Percentiles rank a stretch among this genome's conserved stretches.
Evolutionary conservation across 306 rosid species (phyloP).

Genomic region (Pyrus bretschneideri): DNA sequence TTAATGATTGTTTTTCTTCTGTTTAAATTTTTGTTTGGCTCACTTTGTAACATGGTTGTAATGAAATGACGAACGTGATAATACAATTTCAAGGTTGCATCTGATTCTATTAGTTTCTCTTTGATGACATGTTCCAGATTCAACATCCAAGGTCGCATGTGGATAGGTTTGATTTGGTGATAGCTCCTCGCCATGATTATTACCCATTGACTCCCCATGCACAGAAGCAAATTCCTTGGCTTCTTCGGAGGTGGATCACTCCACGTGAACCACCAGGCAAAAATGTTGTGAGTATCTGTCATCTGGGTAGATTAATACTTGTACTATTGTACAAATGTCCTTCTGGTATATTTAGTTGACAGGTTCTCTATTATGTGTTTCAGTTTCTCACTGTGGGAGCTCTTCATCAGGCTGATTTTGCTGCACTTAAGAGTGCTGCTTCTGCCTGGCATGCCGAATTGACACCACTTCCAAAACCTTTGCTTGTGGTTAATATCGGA

Average conservation of each 20-base stretch:
- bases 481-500: constrained; percentile 80
- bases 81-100: not conserved
- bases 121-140: constrained; percentile 50
- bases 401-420: constrained; percentile 81
- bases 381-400: constrained; percentile 91
- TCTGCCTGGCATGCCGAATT: constrained; percentile 71
- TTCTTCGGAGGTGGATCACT: constrained; percentile 74
- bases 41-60: not conserved
- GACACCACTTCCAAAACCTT: constrained; percentile 70
- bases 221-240: constrained; percentile 65
- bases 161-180: constrained; percentile 79
- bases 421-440: constrained; percentile 68
- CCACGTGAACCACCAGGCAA: constrained; percentile 76
- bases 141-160: constrained; percentile 79
- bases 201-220: constrained; percentile 69
- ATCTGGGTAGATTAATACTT: constrained; percentile 16
- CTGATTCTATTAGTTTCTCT: constrained; percentile 12
- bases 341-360: not conserved
- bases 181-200: constrained; percentile 82
- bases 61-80: not conserved
- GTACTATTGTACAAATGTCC: not conserved
- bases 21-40: not conserved
- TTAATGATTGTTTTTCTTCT: not conserved
- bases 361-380: constrained; percentile 11
- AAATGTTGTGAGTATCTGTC: constrained; percentile 58